Base-by-base conservation (phyloP, 169 alveolate genomes). In the Hepatocystis sp. region DNA sequence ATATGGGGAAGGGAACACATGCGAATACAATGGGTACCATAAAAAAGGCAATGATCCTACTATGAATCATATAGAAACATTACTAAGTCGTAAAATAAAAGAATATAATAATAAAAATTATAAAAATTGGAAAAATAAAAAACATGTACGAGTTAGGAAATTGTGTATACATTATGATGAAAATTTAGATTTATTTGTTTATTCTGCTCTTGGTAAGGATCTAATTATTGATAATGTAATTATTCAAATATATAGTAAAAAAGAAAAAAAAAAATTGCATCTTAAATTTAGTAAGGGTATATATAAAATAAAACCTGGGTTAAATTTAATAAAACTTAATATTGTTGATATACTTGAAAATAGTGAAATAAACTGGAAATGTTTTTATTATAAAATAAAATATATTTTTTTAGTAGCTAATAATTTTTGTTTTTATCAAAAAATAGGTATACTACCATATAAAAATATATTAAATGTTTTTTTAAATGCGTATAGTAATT, bases 121-220 rank as follows among this genome's bases (percentile, higher is more conserved):
- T 23, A 44, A 55, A 49, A 34, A 19, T 19, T 27, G 28, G n/a
- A 28, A 21, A 17, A 53, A 32, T n/a, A 4, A 27, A 27, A 23
- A 15, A 27, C 10, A 25, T 15, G n/a, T 13, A 17, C 49, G 88
- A 28, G 53, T 76, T 44, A 76, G 28, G 27, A 52, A 76, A 21
- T 40, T 76, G 32, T 76, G 76, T 39, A 55, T 60, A 0, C 65
- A 76, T 15, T 76, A 76, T 58, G 78, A 76, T 4, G 88, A 76
- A 42, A 42, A 76, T 25, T 40, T 76, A 11, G 88, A 76, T 7
- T 23, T 76, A 49, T 76, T 76, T 44, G 25, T 76, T 64, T 76
- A 42, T 44, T 76, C 88, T 17, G 61, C 88, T 1, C 27, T 76
- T 13, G 44, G 78, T 15, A 11, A 56, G 28, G 21, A 56, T 34